phyloP scores from a whole-genome alignment of 2,329 filamentous ascomycete genomes.

The Aspergillus cejpii region DNA sequence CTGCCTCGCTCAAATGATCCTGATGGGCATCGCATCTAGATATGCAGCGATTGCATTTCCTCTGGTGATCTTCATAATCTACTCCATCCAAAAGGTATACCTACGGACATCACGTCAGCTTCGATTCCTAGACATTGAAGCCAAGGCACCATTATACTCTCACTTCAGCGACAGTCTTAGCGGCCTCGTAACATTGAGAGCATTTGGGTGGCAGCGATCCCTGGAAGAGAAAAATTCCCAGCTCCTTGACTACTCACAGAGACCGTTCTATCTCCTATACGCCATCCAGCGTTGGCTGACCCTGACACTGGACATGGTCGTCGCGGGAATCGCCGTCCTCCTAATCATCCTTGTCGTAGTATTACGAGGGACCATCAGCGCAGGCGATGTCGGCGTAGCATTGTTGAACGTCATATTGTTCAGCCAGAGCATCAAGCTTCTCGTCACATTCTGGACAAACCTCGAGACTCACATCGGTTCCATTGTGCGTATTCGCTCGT shows the following conservation, averaged over 20 bases:
- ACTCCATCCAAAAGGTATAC: conserved; percentile 52
- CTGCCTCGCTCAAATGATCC: conserved; percentile 42
- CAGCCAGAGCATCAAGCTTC: conserved; percentile 46
- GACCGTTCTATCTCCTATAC: conserved; percentile 52
- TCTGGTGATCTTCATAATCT: conserved; percentile 43
- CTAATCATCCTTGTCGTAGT: conserved; percentile 47
- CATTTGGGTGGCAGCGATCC: conserved; percentile 49
- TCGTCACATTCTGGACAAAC: conserved; percentile 51
- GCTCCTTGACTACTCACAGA: conserved; percentile 50
- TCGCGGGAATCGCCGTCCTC: conserved; percentile 45
- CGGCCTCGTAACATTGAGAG: conserved; percentile 51
- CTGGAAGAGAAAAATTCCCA: conserved; percentile 42
- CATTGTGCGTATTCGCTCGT: conserved; percentile 50
- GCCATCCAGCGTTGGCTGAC: conserved; percentile 54
- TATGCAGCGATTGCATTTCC: conserved; percentile 49
- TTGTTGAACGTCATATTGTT: conserved; percentile 51
- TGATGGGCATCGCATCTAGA: conserved; percentile 45
- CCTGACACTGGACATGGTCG: conserved; percentile 47
- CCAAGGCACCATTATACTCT: conserved; percentile 54
- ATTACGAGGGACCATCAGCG: conserved; percentile 39
- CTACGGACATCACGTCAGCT: conserved; percentile 56
- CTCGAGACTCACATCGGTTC: conserved; percentile 55
- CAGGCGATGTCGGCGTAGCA: conserved; percentile 49
- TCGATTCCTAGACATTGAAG: conserved; percentile 55
- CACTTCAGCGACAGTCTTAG: conserved; percentile 53